Conservation (phyloP, 768 basidiomycete species). For the Amanita fuliginea region DNA sequence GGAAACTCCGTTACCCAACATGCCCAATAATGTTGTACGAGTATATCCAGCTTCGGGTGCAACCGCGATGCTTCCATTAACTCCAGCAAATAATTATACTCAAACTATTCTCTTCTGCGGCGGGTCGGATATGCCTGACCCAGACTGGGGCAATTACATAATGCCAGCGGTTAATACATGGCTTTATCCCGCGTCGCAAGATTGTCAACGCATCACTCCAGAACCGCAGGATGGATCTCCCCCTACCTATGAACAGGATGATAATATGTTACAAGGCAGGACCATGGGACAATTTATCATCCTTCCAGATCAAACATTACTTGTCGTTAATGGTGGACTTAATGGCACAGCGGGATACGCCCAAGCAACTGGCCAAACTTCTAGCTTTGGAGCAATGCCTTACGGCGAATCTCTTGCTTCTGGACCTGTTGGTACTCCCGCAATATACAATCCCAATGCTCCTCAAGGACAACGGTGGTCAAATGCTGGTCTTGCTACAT, state of each 20-base stretch:
- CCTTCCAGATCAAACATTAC: conserved; percentile 68
- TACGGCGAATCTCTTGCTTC: conserved; percentile 66
- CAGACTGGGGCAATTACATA: conserved; percentile 68
- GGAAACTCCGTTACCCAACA: conserved; percentile 56
- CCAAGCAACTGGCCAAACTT: conserved; percentile 37
- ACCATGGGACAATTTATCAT: conserved; percentile 91
- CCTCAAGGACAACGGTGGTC: conserved; percentile 69
- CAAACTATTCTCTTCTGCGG: conserved; percentile 89
- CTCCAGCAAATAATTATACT: conserved; percentile 77
- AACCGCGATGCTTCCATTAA: conserved; percentile 83
- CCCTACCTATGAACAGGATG: conserved; percentile 57
- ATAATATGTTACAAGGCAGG: conserved; percentile 60
- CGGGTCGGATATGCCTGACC: conserved; percentile 67
- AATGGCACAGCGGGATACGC: conserved; percentile 91
- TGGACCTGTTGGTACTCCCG: conserved; percentile 69
- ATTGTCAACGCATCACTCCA: conserved; percentile 80
- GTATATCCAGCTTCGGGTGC: conserved; percentile 90
- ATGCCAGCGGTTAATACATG: conserved; percentile 66
- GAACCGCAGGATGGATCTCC: conserved; percentile 62
- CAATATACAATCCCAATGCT: conserved; percentile 71
- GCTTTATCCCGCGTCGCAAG: conserved; percentile 53
- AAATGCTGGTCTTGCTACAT: conserved; percentile 45
- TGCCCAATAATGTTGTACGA: conserved; percentile 65
- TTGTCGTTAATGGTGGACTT: conserved; percentile 70
- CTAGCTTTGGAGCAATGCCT: conserved; percentile 43